Evolutionary conservation across 176 grass and related monocot genomes (phyloP).

Genomic region (Sorghum bicolor): DNA sequence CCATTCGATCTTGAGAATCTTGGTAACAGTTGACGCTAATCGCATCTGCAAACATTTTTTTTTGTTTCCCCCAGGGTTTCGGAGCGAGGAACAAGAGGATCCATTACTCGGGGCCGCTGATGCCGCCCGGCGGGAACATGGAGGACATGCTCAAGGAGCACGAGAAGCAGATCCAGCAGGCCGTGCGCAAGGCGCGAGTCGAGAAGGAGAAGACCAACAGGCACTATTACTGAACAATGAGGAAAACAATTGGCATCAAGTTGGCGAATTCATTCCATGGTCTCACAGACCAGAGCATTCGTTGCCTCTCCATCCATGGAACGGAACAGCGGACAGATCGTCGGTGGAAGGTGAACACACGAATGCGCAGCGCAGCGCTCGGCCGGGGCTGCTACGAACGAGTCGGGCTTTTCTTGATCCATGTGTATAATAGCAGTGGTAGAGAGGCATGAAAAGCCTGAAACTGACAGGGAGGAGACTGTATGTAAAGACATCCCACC

Average conservation of each 20-base stretch:
- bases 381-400: neutral
- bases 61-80: conserved; percentile 27
- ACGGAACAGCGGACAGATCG: neutral
- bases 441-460: conserved; percentile 28
- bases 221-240: conserved; percentile 21
- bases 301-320: neutral
- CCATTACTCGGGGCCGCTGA: conserved; percentile 68
- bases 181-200: conserved; percentile 55
- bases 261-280: neutral
- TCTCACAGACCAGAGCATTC: conserved; percentile 6
- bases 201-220: conserved; percentile 51
- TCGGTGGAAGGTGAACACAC: neutral
- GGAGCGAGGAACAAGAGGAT: conserved; percentile 49
- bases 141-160: conserved; percentile 77
- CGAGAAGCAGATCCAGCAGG: conserved; percentile 71
- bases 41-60: too few species aligned
- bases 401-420: conserved; percentile 35
- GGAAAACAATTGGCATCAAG: neutral
- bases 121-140: conserved; percentile 60
- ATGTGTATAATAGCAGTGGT: conserved; percentile 46
- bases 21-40: neutral
- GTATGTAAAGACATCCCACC: conserved; percentile 25
- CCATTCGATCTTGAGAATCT: neutral
- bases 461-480: neutral
- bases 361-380: neutral